A percentile compares a stretch with the other conserved stretches of the same genome.
These are phyloP conservation scores for Pseudogymnoascus sp. DNA, from an alignment of 2,329 filamentous ascomycete genomes.

Conservation along the genomic window DNA sequence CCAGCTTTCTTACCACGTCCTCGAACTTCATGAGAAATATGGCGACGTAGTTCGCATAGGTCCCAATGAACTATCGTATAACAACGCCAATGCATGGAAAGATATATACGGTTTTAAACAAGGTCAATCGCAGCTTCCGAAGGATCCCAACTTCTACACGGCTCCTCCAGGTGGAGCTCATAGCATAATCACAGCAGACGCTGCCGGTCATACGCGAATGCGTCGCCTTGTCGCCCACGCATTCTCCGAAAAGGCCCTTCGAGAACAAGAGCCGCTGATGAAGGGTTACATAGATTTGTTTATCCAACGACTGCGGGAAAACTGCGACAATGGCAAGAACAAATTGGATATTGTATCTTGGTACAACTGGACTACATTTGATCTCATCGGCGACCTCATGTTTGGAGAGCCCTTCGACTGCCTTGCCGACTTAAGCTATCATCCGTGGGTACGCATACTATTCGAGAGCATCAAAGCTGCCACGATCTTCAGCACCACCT, in stretches of 20 bases:
- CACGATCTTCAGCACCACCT: background rate
- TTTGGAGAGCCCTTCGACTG: constrained; percentile 28
- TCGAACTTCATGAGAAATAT: constrained; percentile 7
- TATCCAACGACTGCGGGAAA: background rate
- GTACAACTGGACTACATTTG: constrained; percentile 30
- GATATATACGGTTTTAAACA: background rate
- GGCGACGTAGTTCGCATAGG: constrained; percentile 5
- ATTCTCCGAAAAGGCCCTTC: constrained; percentile 16
- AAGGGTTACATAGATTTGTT: constrained; percentile 8
- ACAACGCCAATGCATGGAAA: constrained; percentile 2
- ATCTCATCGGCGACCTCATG: constrained; percentile 29
- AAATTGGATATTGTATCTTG: constrained; percentile 8
- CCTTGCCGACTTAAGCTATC: constrained; percentile 23
- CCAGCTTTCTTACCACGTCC: background rate
- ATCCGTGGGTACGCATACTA: constrained; percentile 23
- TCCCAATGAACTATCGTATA: constrained; percentile 2
- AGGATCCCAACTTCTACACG: background rate
- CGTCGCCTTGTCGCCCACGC: constrained; percentile 17
- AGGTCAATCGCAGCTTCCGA: background rate
- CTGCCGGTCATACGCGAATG: constrained; percentile 15
- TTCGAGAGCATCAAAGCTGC: constrained; percentile 21
- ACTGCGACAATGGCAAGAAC: background rate
- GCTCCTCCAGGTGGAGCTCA: background rate
- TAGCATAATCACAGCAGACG: background rate
- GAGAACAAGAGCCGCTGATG: constrained; percentile 18